A percentile compares a stretch with the other conserved stretches of the same genome.
Conservation (phyloP, 441 rosid species). For the Croton laevigatus region DNA sequence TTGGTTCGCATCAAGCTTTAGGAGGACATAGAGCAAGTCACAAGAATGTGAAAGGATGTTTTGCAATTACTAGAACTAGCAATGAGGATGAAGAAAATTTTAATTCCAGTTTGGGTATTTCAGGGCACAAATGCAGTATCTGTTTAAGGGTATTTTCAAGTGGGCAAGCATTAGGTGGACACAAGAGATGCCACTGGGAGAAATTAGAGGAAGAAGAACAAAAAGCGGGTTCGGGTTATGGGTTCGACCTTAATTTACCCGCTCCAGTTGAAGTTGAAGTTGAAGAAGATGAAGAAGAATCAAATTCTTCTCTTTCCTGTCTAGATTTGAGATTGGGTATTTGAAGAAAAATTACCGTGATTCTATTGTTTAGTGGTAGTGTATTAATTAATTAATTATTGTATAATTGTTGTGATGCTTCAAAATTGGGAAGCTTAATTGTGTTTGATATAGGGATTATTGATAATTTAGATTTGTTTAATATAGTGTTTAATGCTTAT, state of each 20-base stretch:
- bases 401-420: conserved; percentile 1
- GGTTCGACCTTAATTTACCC: conserved; percentile 68
- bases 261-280: conserved; percentile 41
- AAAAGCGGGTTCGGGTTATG: conserved; percentile 20
- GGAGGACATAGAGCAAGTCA: conserved; percentile 88
- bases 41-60: conserved; percentile 74
- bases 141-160: conserved; percentile 65
- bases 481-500: too few relatives aligned
- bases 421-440: conserved; percentile 6
- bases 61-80: conserved; percentile 44
- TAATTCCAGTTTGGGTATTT: conserved; percentile 13
- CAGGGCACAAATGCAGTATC: conserved; percentile 58
- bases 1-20: conserved; percentile 74
- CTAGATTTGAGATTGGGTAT: conserved; percentile 79
- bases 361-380: background rate
- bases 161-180: conserved; percentile 92
- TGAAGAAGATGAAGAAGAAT: conserved; percentile 39
- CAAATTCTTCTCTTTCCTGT: conserved; percentile 39
- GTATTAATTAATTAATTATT: background rate
- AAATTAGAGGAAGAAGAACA: conserved; percentile 31
- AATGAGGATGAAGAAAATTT: conserved; percentile 26
- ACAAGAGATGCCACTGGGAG: conserved; percentile 91
- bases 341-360: conserved; percentile 20
- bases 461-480: too few relatives aligned
- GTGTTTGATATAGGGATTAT: too few relatives aligned